A percentile compares a stretch with the other conserved stretches of the same genome.
Conservation (phyloP, 2,329 filamentous ascomycete genomes). For the Drechslerella coelobrocha region DNA sequence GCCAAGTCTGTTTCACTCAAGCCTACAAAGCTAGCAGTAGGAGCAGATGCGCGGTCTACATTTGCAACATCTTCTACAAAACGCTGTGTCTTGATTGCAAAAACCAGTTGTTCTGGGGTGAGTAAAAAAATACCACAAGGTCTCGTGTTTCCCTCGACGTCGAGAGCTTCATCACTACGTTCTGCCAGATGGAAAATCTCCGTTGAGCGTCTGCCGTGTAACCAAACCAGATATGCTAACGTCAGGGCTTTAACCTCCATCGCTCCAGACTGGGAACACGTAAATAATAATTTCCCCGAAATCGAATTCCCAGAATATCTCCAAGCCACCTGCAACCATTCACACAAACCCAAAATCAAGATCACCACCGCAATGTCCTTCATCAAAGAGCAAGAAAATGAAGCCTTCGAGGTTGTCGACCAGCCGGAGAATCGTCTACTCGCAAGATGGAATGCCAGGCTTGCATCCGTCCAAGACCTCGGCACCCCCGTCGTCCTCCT, state of each 20-base stretch:
- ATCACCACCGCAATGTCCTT: conserved; percentile 3
- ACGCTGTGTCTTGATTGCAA: conserved; percentile 21
- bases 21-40: too few species aligned
- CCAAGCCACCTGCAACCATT: conserved; percentile 8
- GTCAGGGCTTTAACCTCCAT: too few species aligned
- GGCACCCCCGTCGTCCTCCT: conserved; percentile 11
- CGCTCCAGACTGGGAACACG: conserved; percentile 22
- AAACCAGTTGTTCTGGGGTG: conserved; percentile 25
- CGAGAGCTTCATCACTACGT: neutral
- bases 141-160: too few species aligned
- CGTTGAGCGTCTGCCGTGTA: too few species aligned
- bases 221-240: too few species aligned
- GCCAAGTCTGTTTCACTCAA: conserved; percentile 21
- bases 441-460: conserved; percentile 12
- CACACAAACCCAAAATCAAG: conserved; percentile 12
- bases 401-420: neutral
- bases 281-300: conserved; percentile 20
- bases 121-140: too few species aligned
- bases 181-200: neutral
- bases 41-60: conserved; percentile 13
- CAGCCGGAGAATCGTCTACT: conserved; percentile 21
- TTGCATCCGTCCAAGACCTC: conserved; percentile 6
- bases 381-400: too few species aligned
- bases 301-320: conserved; percentile 28
- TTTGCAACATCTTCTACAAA: conserved; percentile 23